These are phyloP conservation scores for Passiflora organensis DNA, from an alignment of 345 rosid species.

Conservation along the genomic window DNA sequence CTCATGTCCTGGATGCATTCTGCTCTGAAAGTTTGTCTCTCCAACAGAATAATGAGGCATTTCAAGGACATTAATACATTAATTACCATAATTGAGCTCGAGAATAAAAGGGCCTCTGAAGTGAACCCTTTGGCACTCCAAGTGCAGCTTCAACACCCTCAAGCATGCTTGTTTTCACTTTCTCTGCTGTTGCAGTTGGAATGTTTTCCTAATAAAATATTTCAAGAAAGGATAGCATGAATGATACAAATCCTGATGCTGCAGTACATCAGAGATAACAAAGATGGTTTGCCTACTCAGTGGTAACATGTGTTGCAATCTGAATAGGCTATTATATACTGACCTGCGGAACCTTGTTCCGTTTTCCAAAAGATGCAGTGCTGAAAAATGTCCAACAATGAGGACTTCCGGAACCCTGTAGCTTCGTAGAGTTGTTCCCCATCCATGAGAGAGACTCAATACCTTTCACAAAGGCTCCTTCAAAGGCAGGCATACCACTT, in stretches of 20 bases:
- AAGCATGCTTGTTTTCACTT: constrained; percentile 67
- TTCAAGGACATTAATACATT: neutral
- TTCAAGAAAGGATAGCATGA: neutral
- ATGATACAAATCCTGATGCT: neutral
- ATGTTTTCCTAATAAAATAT: constrained; percentile 58
- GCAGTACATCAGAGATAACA: neutral
- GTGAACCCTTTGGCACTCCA: constrained; percentile 63
- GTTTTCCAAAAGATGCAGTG: constrained; percentile 70
- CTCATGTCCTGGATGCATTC: too few species aligned
- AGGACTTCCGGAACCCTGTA: constrained; percentile 35
- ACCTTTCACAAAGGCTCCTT: constrained; percentile 91
- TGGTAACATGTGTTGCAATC: too few species aligned
- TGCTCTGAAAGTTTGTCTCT: too few species aligned
- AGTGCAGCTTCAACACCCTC: constrained; percentile 67
- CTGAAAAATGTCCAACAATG: constrained; percentile 88
- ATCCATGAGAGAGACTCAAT: constrained; percentile 83
- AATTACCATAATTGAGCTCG: constrained; percentile 72
- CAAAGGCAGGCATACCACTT: constrained; percentile 33
- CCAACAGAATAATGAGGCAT: too few species aligned
- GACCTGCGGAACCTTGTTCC: constrained; percentile 89
- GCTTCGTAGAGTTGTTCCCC: constrained; percentile 80
- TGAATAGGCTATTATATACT: constrained; percentile 3
- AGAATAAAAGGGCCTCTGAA: constrained; percentile 51
- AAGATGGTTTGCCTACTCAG: neutral
- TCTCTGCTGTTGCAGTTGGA: constrained; percentile 66